Conservation (phyloP, 2,329 filamentous ascomycete genomes). For the Aspergillus persii region DNA sequence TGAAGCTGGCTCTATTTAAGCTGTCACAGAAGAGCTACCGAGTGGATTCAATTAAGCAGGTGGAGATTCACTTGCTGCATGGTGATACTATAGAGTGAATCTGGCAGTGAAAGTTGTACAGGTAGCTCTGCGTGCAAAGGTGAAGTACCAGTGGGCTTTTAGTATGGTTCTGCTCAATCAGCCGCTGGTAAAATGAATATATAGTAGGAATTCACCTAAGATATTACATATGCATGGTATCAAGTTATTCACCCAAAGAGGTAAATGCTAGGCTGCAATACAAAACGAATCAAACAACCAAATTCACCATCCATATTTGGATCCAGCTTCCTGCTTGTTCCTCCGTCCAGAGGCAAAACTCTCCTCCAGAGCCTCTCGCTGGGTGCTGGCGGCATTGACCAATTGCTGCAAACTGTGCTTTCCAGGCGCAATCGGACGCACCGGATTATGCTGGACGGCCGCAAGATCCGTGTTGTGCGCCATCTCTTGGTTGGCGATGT, state of each 20-base stretch:
- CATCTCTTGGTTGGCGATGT: conserved; percentile 79
- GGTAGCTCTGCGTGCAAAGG: too few species aligned
- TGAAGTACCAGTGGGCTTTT: too few species aligned
- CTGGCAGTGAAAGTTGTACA: too few species aligned
- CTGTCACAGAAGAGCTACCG: too few species aligned
- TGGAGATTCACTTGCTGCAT: too few species aligned
- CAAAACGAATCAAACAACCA: background rate
- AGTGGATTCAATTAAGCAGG: too few species aligned
- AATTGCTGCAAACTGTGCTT: conserved; percentile 89
- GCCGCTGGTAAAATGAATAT: too few species aligned
- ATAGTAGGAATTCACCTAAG: too few species aligned
- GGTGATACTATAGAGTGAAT: too few species aligned
- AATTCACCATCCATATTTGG: conserved; percentile 74
- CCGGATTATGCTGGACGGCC: conserved; percentile 69
- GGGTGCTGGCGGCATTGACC: conserved; percentile 75
- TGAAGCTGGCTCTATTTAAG: too few species aligned
- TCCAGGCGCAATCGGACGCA: conserved; percentile 77
- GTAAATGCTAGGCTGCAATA: background rate
- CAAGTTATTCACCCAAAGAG: background rate
- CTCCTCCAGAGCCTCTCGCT: conserved; percentile 86
- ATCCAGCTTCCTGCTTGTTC: conserved; percentile 78
- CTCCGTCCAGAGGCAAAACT: conserved; percentile 79
- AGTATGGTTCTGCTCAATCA: too few species aligned
- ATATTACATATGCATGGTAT: background rate
- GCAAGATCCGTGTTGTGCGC: conserved; percentile 56